Base-by-base conservation (phyloP, 805 yeast genomes). In the Starmera caribaea region DNA sequence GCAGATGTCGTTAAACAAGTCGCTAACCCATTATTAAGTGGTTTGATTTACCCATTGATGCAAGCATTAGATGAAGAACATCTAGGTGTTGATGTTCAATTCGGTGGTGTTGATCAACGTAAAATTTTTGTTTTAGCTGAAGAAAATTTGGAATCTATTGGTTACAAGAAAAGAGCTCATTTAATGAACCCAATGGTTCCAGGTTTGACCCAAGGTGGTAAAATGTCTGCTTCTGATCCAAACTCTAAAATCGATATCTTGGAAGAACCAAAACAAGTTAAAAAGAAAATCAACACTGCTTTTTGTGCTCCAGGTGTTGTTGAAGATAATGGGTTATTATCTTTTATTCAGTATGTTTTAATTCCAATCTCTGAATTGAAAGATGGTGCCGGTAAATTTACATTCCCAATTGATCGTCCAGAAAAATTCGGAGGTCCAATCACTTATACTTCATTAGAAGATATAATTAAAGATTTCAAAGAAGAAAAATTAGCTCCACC, bases 171-270 rank as follows among this genome's bases (percentile, higher is more conserved):
- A 73, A 81, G 99, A 61, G 98, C 95, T 27, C 99, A 92, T 66
- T 71, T 92, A 58, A 92, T 92, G 99, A 92, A 92, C 68, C 90
- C 88, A 40, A 90, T 92, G 97, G 96, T 94, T 36, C 98, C 98
- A 37, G 97, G 98, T 40, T 75, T 92, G 53, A 79, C 82, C 28
- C 96, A 89, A 65, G 97, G 97, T 53, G 98, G 94, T 55, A 92
- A 92, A 61, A 92, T 92, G 99, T 86, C 96, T 53, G 96, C 98
- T 2, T 86, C 96, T 30, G 98, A 92, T 67, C 97, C 98, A 53
- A 92, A 88, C 71, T 89, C 97, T 41, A 92, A 92, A 66, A 88
- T 92, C 47, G 98, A 92, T 57, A 62, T 92, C 30, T 66, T 89
- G 45, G 99, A 92, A 62, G 90, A 82, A 36, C 95, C 96, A 50